A percentile compares a stretch with the other conserved stretches of the same genome.
Conservation (phyloP, 306 rosid genomes). For the Rosa rugosa region DNA sequence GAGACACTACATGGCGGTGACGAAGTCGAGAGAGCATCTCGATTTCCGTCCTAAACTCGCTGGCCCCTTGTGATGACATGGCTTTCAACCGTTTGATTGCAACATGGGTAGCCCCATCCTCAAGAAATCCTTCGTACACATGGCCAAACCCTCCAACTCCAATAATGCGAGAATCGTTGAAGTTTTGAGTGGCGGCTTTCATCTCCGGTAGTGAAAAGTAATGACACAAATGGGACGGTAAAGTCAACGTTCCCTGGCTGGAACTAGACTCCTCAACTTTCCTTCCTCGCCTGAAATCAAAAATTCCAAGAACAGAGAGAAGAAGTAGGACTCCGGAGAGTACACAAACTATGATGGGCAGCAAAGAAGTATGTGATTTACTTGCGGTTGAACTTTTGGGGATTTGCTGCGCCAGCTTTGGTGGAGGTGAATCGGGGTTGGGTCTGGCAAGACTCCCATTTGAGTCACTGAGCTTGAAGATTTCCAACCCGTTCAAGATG, state of each 20-base stretch:
- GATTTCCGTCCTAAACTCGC: constrained; percentile 43
- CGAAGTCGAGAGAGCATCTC: constrained; percentile 34
- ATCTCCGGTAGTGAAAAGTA: constrained; percentile 35
- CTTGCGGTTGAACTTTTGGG: too few relatives aligned
- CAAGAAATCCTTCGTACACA: constrained; percentile 37
- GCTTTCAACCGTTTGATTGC: constrained; percentile 43
- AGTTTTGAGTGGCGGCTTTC: constrained; percentile 36
- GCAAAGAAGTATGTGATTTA: too few relatives aligned
- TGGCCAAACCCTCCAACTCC: constrained; percentile 48
- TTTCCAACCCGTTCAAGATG: constrained; percentile 48
- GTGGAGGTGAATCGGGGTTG: too few relatives aligned
- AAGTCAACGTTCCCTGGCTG: neutral
- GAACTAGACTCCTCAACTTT: neutral
- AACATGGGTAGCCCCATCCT: constrained; percentile 6
- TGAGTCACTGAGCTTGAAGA: constrained; percentile 32
- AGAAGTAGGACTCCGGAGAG: too few relatives aligned
- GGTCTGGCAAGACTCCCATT: neutral
- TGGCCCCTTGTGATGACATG: constrained; percentile 30
- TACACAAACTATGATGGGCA: too few relatives aligned
- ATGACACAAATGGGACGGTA: constrained; percentile 29
- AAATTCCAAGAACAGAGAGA: too few relatives aligned
- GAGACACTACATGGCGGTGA: constrained; percentile 32
- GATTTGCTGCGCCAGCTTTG: too few relatives aligned
- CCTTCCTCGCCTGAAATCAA: neutral
- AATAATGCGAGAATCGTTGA: constrained; percentile 18